Percentiles rank a stretch among this genome's conserved stretches.
Evolutionary conservation across 495 filamentous ascomycete genomes (phyloP).

Genomic region (Aspergillus funiculosus): DNA sequence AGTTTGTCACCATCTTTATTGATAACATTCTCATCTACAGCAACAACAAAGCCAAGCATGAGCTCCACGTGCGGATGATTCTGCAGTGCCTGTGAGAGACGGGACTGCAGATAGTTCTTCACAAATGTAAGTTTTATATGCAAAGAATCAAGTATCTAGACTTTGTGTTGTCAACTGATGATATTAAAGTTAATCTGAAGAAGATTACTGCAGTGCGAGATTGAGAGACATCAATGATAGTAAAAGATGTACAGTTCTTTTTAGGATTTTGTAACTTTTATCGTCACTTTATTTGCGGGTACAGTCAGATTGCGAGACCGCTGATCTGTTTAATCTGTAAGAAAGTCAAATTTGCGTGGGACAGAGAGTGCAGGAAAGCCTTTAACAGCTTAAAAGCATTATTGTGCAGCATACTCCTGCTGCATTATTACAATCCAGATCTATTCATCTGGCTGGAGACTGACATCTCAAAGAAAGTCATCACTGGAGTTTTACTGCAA

Average conservation of each 20-base stretch:
- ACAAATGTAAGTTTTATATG: conserved; percentile 28
- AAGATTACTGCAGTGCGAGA: conserved; percentile 17
- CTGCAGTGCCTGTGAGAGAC: conserved; percentile 12
- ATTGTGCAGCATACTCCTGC: neutral
- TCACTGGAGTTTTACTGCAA: conserved; percentile 8
- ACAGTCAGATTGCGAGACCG: conserved; percentile 13
- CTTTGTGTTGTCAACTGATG: conserved; percentile 19
- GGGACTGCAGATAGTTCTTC: conserved; percentile 15
- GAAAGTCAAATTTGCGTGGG: conserved; percentile 5
- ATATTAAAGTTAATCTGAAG: neutral
- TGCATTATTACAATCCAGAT: conserved; percentile 9
- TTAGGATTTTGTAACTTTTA: conserved; percentile 33
- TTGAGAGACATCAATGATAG: conserved; percentile 14
- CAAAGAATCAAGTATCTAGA: conserved; percentile 20
- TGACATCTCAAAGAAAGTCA: conserved; percentile 10
- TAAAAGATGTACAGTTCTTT: conserved; percentile 22
- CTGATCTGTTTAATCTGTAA: conserved; percentile 6
- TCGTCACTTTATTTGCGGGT: conserved; percentile 23
- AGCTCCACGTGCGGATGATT: conserved; percentile 16
- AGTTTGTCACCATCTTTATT: conserved; percentile 27
- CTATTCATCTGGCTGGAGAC: conserved; percentile 13
- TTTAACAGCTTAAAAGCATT: neutral
- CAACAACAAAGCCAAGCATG: conserved; percentile 22
- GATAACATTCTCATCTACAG: conserved; percentile 35
- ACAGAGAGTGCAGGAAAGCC: neutral